Conservation (phyloP, 2,329 filamentous ascomycete genomes). For the Fusarium veterinarium region DNA sequence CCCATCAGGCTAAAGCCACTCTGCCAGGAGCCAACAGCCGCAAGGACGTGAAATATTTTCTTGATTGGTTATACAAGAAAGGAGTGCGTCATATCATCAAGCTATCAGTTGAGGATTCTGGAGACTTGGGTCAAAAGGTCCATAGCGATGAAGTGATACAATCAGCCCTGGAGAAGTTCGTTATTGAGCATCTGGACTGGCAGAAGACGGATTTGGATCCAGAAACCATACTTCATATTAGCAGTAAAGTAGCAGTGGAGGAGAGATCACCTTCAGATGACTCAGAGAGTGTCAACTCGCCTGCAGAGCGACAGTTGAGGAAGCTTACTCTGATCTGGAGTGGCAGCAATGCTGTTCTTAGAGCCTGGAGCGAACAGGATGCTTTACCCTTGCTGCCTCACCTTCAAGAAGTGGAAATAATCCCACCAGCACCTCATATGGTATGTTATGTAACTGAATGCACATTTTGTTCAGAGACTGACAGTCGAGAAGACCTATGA, state of each 20-base stretch:
- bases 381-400: neutral
- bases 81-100: conserved; percentile 1
- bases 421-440: neutral
- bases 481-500: neutral
- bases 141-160: conserved; percentile 1
- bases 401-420: neutral
- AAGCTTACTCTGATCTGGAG: neutral
- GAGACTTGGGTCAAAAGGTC: neutral
- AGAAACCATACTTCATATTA: neutral
- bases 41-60: neutral
- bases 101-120: neutral
- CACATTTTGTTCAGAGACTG: neutral
- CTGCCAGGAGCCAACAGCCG: neutral
- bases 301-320: neutral
- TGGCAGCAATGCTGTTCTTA: neutral
- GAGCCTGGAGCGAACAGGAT: neutral
- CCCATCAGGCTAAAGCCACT: neutral
- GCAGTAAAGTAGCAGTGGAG: neutral
- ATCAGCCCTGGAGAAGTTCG: neutral
- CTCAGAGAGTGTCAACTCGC: neutral
- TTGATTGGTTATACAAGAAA: neutral
- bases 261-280: neutral
- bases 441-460: neutral
- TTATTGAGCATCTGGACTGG: neutral
- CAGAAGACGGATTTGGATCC: neutral